Base-by-base conservation (phyloP, 2,329 filamentous ascomycete species). In the Trichoderma sp. region DNA sequence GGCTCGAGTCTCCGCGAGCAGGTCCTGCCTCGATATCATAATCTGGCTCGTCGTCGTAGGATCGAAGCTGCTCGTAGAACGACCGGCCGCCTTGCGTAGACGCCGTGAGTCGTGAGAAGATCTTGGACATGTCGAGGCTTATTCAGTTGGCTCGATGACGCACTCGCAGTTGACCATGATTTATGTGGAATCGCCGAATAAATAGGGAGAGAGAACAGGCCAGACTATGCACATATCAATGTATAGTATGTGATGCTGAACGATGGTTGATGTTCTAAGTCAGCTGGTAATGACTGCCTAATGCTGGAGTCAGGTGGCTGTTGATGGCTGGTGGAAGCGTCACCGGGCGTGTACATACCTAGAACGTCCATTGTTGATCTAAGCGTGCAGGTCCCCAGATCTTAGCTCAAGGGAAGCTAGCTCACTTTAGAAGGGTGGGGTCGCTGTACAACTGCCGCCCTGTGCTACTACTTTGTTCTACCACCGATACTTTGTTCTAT, bases 1-100 rank as follows among this genome's bases (percentile, higher is more conserved):
- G 85, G 59, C 85, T 86, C 7, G 90, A 90, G 78, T 89, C 87
- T 77, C 90, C 87, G 78, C 90, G 88, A 6, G 90, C 75, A n/a
- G 86, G 80, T 2, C 84, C 86, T 4, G 84, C 84, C 62, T 83
- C 83, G 41, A 84, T 83, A 76, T 89, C 86, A 29, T 83, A 76
- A 73, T 88, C 87, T 66, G 78, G 76, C 27, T 85, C 80, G 60
- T 83, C 83, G 63, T 86, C 85, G n/a, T 83, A 79, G 33, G 82
- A 83, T 77, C 86, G 83, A 18, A 89, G 80, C 35, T 87, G 86
- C 75, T 88, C 85, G 81, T 90, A 90, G 78, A 88, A 89, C 3
- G 88, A 86, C 67, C 84, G 81, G 5, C 77, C 77, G n/a, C 77
- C 80, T 71, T 77, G 78, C 18, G 78, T 75, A 14, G 80, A 77